A percentile compares a stretch with the other conserved stretches of the same genome.
Evolutionary conservation across 2,329 filamentous ascomycete species (phyloP).

Genomic region (Aspergillus jensenii): DNA sequence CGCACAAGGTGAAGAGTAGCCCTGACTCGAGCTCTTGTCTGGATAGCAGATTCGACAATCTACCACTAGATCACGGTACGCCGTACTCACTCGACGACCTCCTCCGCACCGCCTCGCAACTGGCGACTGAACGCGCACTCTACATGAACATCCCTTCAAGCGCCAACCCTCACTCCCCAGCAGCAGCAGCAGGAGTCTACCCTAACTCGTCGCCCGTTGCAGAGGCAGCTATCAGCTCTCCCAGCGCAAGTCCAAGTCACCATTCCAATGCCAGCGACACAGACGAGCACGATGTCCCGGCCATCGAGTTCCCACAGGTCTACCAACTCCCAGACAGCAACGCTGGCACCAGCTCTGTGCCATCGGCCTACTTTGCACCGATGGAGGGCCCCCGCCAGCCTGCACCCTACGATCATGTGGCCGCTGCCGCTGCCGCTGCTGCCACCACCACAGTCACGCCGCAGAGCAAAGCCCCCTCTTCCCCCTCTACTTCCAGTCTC

Average conservation of each 20-base stretch:
- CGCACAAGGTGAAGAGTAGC: not conserved
- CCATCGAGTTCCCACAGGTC: conserved; percentile 11
- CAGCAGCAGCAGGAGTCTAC: not conserved
- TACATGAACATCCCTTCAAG: conserved; percentile 20
- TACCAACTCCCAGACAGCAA: conserved; percentile 11
- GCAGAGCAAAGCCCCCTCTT: too few relatives aligned
- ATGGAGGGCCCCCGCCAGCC: too few relatives aligned
- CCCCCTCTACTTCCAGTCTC: not conserved
- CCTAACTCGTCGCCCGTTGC: conserved; percentile 8
- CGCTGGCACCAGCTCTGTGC: too few relatives aligned
- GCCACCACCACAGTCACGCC: too few relatives aligned
- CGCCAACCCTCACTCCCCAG: conserved; percentile 16
- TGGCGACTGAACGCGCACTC: conserved; percentile 23
- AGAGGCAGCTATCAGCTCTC: conserved; percentile 23
- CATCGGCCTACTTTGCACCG: too few relatives aligned
- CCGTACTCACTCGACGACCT: conserved; percentile 14
- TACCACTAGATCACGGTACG: not conserved
- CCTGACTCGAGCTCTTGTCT: not conserved
- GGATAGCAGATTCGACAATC: conserved; percentile 2
- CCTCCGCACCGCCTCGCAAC: conserved; percentile 20
- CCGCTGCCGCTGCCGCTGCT: too few relatives aligned
- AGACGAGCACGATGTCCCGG: conserved; percentile 21
- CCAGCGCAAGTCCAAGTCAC: conserved; percentile 17
- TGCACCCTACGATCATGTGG: too few relatives aligned
- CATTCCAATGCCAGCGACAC: conserved; percentile 21